Percentiles rank a stretch among this genome's conserved stretches.
phyloP scores from a whole-genome alignment of 306 rosid genomes.

The Boehmeria nivea region DNA sequence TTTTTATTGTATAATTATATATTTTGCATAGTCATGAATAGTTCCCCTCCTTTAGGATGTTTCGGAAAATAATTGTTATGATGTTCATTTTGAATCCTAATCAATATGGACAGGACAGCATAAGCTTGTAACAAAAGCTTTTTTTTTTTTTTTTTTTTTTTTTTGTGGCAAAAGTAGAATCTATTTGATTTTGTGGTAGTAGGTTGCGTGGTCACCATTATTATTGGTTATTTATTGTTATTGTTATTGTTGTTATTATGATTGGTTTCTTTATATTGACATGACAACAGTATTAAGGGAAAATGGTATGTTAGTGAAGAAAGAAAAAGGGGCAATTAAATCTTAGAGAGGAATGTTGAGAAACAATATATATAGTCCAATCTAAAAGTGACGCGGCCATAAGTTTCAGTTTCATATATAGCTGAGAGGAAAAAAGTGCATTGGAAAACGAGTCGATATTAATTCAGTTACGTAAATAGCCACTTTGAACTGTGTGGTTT shows the following conservation, averaged over 20 bases:
- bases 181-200: constrained; percentile 3
- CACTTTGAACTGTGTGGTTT: no score
- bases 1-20: no score
- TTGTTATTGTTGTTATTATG: no score
- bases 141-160: no score
- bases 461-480: no score
- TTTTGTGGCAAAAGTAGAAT: not conserved
- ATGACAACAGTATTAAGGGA: constrained; percentile 4
- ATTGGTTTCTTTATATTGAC: not conserved
- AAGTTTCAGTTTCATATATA: not conserved
- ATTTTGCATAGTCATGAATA: no score
- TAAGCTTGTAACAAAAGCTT: constrained; percentile 3
- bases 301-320: not conserved
- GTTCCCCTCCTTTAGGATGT: no score
- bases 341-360: no score
- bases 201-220: constrained; percentile 1
- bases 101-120: constrained; percentile 12
- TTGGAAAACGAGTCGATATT: no score
- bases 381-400: constrained; percentile 2
- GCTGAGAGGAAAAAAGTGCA: no score
- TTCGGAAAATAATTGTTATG: no score
- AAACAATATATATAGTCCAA: not conserved
- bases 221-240: not conserved
- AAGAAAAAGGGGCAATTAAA: not conserved
- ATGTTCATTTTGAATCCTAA: constrained; percentile 25